phyloP scores from a whole-genome alignment of 805 yeast genomes.

The Saccharomyces jurei region DNA sequence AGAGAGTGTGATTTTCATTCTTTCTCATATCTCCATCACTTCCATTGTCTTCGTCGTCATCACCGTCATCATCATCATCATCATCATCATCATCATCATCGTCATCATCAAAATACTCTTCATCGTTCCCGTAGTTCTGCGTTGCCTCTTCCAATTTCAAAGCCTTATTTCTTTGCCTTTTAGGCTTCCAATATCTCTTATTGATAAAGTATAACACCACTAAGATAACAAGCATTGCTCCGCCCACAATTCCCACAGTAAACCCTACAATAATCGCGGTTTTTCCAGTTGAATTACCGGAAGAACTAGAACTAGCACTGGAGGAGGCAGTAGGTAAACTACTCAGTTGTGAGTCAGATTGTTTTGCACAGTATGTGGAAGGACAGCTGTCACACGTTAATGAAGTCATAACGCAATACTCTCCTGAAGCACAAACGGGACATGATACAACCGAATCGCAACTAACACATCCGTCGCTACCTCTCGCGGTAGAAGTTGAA shows the following conservation, averaged over 20 bases:
- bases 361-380: constrained; percentile 39
- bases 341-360: constrained; percentile 12
- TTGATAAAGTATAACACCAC: constrained; percentile 34
- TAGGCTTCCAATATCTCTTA: constrained; percentile 36
- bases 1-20: constrained; percentile 25
- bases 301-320: constrained; percentile 10
- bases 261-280: constrained; percentile 56
- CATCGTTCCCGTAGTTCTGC: constrained; percentile 14
- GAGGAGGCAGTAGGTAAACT: constrained; percentile 10
- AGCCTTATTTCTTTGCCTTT: constrained; percentile 22
- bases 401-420: constrained; percentile 47
- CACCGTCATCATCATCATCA: constrained; percentile 15
- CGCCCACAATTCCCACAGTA: constrained; percentile 49
- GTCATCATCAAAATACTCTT: constrained; percentile 16
- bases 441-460: constrained; percentile 39
- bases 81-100: no score
- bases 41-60: constrained; percentile 13
- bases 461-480: constrained; percentile 32
- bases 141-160: constrained; percentile 14
- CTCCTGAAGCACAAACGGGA: constrained; percentile 46
- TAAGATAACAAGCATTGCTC: constrained; percentile 33
- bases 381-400: constrained; percentile 57
- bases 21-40: constrained; percentile 17
- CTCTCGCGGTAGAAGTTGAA: constrained; percentile 9
- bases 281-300: constrained; percentile 9